These are phyloP conservation scores for Geotrichum ghanense DNA, from an alignment of 805 yeast genomes.

Conservation along the genomic window DNA sequence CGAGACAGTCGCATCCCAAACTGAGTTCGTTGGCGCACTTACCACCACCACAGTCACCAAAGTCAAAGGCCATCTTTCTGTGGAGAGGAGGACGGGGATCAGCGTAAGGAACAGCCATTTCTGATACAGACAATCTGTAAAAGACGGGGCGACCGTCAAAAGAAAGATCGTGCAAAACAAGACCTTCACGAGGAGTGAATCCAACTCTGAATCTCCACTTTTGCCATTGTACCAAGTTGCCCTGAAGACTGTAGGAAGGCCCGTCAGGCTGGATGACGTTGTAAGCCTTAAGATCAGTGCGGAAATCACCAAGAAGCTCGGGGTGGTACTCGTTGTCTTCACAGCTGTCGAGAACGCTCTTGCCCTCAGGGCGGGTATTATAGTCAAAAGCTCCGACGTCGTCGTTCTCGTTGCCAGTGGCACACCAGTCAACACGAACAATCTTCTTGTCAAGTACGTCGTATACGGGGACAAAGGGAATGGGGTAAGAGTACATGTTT, in stretches of 20 bases:
- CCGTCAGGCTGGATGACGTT: slow-evolving; percentile 81
- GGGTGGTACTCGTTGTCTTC: slow-evolving; percentile 41
- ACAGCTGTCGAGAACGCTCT: slow-evolving; percentile 56
- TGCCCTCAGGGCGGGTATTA: slow-evolving; percentile 45
- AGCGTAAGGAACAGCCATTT: slow-evolving; percentile 84
- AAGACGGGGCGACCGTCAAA: slow-evolving; percentile 69
- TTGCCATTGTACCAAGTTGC: slow-evolving; percentile 62
- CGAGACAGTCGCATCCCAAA: slow-evolving; percentile 78
- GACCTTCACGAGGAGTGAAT: slow-evolving; percentile 67
- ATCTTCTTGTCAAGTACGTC: slow-evolving; percentile 50
- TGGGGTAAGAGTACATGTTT: slow-evolving; percentile 45
- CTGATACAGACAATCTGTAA: slow-evolving; percentile 63
- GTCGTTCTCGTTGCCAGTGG: slow-evolving; percentile 58
- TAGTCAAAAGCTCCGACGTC: slow-evolving; percentile 32
- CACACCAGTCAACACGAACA: slow-evolving; percentile 63
- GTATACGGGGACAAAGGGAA: slow-evolving; percentile 67
- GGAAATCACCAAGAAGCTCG: slow-evolving; percentile 17
- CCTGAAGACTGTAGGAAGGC: slow-evolving; percentile 48
- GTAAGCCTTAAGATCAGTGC: slow-evolving; percentile 59
- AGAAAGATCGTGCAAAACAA: slow-evolving; percentile 57
- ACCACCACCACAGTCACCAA: slow-evolving; percentile 82
- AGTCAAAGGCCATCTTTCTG: slow-evolving; percentile 78
- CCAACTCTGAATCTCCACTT: slow-evolving; percentile 72
- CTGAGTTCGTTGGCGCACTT: slow-evolving; percentile 55
- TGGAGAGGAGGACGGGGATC: slow-evolving; percentile 77